Evolutionary conservation across 257 asterid genomes (phyloP).

Genomic region (Solanum sejunctum): DNA sequence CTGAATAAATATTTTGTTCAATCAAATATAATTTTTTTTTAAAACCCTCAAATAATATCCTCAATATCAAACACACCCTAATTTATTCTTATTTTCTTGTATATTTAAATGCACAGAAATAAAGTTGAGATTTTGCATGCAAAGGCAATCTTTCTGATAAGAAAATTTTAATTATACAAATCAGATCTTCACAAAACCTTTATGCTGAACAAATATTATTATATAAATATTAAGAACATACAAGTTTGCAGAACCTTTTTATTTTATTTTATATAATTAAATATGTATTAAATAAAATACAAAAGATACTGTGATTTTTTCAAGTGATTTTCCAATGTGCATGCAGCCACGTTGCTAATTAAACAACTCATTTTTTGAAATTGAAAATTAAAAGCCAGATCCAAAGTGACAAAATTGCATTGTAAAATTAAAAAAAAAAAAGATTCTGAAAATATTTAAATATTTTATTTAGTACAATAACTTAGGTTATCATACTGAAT

Average conservation of each 20-base stretch:
- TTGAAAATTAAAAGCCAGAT: neutral
- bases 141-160: neutral
- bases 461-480: neutral
- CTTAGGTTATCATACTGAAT: neutral
- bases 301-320: neutral
- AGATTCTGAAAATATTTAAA: neutral
- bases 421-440: neutral
- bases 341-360: neutral
- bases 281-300: neutral
- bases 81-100: no score
- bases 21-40: no score
- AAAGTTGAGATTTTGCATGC: neutral
- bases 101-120: neutral
- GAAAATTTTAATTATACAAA: neutral
- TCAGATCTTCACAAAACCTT: neutral
- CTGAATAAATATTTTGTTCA: no score
- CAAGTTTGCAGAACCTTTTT: neutral
- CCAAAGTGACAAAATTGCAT: neutral
- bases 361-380: neutral
- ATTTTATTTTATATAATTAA: neutral
- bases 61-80: no score
- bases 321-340: neutral
- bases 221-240: neutral
- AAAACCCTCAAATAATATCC: no score
- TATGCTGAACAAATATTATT: neutral